Base-by-base conservation (phyloP, 169 alveolate genomes). In the Cryptosporidium sp. region DNA sequence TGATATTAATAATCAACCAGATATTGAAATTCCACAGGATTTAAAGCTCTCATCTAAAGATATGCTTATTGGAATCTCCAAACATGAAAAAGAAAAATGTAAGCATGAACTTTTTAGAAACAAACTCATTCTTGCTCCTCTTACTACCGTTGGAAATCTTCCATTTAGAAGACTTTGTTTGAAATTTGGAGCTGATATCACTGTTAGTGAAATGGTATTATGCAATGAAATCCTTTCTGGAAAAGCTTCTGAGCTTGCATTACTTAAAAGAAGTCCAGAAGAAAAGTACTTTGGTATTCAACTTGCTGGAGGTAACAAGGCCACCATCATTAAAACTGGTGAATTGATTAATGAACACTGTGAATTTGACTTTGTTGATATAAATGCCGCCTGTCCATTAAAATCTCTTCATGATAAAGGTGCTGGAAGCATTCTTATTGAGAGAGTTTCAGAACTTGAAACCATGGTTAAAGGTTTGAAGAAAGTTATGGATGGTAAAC, bases 231-330 rank as follows among this genome's bases (percentile, higher is more conserved):
- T 94, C 37, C 86, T 92, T 31, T 91, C 92, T 58, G 95, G 95
- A 18, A 92, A 93, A 85, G 68, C 94, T 18, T 89, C 95, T 9
- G 97, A 95, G 85, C 84, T 93, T 71, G 95, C 96, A 43, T 91
- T 95, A 29, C 86, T 94, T 39, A 80, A 91, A 92, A 92, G 84
- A 26, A 92, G 69, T 61, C 93, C 93, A 8, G 75, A 74, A 21
- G 97, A 95, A 86, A 94, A 93, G 85, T 67, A 71, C 71, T 95
- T 94, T 62, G 97, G 97, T n/a, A 93, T 95, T 16, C 97, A 95
- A 86, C 70, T 93, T 33, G 92, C 93, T 58, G 70, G 93, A 8
- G 94, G 94, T 29, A 91, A 86, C 84, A 91, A 84, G 75, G 29
- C 31, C n/a, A 80, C 92, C 12, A 73, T 93, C 31, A 71, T 85